These are phyloP conservation scores for Spergularia azorica DNA, from an alignment of 179 eudicot species.

Conservation along the genomic window DNA sequence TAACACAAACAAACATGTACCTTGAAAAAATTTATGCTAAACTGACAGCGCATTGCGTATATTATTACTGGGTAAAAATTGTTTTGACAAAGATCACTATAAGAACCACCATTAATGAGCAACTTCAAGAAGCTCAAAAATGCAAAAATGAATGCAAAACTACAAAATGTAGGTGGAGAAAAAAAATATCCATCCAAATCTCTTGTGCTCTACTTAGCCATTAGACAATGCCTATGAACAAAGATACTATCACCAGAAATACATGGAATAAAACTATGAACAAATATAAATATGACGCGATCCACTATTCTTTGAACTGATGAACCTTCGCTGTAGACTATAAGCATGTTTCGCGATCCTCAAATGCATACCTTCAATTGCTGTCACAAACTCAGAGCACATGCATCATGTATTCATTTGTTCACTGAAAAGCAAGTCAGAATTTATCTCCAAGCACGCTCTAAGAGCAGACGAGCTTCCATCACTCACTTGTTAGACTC, in stretches of 20 bases:
- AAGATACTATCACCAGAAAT: conserved; percentile 15
- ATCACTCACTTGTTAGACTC: conserved; percentile 25
- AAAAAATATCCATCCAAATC: background rate
- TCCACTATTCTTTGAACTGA: conserved; percentile 13
- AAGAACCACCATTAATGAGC: conserved; percentile 20
- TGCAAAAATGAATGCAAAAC: conserved; percentile 25
- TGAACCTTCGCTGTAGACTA: background rate
- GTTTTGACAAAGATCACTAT: conserved; percentile 13
- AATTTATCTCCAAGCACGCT: background rate
- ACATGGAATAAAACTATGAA: conserved; percentile 12
- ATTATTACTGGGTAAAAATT: conserved; percentile 23
- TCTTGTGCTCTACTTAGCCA: conserved; percentile 15
- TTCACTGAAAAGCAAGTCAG: conserved; percentile 1
- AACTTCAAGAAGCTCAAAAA: conserved; percentile 6
- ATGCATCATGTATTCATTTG: background rate
- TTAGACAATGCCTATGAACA: conserved; percentile 23
- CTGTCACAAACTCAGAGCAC: conserved; percentile 15
- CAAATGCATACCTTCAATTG: conserved; percentile 1
- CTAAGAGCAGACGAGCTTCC: conserved; percentile 12
- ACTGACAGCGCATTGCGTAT: conserved; percentile 17
- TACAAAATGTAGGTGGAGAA: background rate
- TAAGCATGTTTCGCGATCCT: background rate
- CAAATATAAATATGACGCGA: conserved; percentile 4
- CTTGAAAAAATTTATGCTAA: background rate
- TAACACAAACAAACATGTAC: background rate